These are phyloP conservation scores for Pyracantha coccinea DNA, from an alignment of 331 rosid genomes.

Conservation along the genomic window DNA sequence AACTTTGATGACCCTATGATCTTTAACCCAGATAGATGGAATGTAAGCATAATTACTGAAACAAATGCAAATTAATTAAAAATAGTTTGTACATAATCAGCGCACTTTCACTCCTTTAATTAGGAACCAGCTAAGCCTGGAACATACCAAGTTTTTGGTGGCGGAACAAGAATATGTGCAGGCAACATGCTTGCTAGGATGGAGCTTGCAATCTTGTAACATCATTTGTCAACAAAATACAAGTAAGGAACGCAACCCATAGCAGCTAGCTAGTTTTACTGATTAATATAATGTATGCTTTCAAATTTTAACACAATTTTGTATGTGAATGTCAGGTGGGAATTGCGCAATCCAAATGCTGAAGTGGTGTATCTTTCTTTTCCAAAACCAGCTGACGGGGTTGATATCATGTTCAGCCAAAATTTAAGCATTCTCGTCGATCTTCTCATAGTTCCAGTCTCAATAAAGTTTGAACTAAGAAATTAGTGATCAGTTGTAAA, in stretches of 20 bases:
- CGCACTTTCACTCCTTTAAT: neutral
- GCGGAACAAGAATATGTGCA: slow-evolving; percentile 29
- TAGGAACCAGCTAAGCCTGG: slow-evolving; percentile 24
- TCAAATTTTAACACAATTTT: neutral
- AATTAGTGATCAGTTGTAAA: no score
- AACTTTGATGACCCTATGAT: slow-evolving; percentile 11
- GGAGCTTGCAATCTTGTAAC: slow-evolving; percentile 31
- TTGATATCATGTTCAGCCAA: slow-evolving; percentile 21
- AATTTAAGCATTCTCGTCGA: neutral
- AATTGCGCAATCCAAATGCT: slow-evolving; percentile 22
- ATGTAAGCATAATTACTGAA: slow-evolving; percentile 1
- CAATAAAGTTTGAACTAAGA: no score
- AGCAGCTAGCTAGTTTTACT: neutral
- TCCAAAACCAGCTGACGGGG: slow-evolving; percentile 26
- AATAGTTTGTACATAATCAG: neutral
- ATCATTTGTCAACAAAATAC: slow-evolving; percentile 32
- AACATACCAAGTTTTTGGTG: slow-evolving; percentile 29
- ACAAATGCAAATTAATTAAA: neutral
- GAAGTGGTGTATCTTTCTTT: slow-evolving; percentile 20
- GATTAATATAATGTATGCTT: neutral
- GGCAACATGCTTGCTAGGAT: slow-evolving; percentile 36
- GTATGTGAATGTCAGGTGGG: slow-evolving; percentile 23
- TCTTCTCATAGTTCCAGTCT: no score
- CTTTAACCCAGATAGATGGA: slow-evolving; percentile 32
- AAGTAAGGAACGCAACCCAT: slow-evolving; percentile 8